Percentiles rank a stretch among this genome's conserved stretches.
These are phyloP conservation scores for Petunia secreta DNA, from an alignment of 257 asterid genomes.

Conservation along the genomic window DNA sequence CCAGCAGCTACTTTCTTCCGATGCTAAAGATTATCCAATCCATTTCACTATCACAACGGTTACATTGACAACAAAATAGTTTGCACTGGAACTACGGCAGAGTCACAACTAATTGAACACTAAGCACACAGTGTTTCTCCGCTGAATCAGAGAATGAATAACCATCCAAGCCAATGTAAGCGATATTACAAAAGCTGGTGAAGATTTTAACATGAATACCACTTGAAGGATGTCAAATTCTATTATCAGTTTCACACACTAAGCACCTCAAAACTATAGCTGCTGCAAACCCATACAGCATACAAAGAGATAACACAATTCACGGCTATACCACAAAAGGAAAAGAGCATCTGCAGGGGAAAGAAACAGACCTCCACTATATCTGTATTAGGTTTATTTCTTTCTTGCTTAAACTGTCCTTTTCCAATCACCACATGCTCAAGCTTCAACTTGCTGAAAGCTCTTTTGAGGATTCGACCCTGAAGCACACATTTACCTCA, in stretches of 20 bases:
- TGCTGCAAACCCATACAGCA: slow-evolving; percentile 1
- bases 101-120: not conserved
- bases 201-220: not conserved
- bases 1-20: slow-evolving; percentile 4
- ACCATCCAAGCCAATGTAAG: not conserved
- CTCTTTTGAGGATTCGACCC: slow-evolving; percentile 95
- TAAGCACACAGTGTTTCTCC: not conserved
- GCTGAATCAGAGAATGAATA: not conserved
- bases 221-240: slow-evolving; percentile 11
- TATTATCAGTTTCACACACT: slow-evolving; percentile 5
- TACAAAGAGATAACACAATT: not conserved
- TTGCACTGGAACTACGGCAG: not conserved
- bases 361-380: slow-evolving; percentile 18
- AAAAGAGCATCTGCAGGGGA: slow-evolving; percentile 7
- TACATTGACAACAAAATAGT: not conserved
- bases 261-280: slow-evolving; percentile 4
- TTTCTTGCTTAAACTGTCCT: slow-evolving; percentile 93
- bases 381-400: slow-evolving; percentile 45
- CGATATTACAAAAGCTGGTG: not conserved
- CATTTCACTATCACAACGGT: not conserved
- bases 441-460: slow-evolving; percentile 92
- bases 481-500: slow-evolving; percentile 35
- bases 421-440: slow-evolving; percentile 98
- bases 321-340: not conserved
- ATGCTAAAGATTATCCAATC: not conserved